A percentile compares a stretch with the other conserved stretches of the same genome.
Evolutionary conservation across 495 filamentous ascomycete genomes (phyloP).

Genomic region (Aspergillus nanangensis): DNA sequence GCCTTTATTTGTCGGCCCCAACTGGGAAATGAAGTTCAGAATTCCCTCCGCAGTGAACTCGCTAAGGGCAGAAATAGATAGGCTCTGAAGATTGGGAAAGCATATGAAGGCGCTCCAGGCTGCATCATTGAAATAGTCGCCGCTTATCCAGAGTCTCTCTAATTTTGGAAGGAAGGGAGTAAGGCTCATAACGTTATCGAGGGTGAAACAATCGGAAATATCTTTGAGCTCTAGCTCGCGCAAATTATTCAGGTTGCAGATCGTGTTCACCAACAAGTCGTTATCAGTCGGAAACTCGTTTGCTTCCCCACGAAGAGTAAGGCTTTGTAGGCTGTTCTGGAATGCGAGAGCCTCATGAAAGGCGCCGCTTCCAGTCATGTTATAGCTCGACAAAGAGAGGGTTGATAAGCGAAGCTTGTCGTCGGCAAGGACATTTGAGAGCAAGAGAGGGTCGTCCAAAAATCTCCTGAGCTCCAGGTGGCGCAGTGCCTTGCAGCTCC

Average conservation of each 20-base stretch:
- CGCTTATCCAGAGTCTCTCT: conserved; percentile 51
- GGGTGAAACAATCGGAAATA: conserved; percentile 50
- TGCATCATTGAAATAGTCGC: conserved; percentile 50
- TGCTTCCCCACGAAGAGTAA: conserved; percentile 47
- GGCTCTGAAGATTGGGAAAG: conserved; percentile 34
- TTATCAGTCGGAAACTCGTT: conserved; percentile 44
- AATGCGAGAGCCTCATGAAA: conserved; percentile 51
- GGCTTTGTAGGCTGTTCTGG: conserved; percentile 40
- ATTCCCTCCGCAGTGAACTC: conserved; percentile 43
- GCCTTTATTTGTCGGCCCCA: conserved; percentile 31
- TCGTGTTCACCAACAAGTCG: conserved; percentile 42
- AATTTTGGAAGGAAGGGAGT: conserved; percentile 45
- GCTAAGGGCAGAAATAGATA: conserved; percentile 44
- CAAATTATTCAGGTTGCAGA: conserved; percentile 43
- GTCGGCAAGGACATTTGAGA: conserved; percentile 49
- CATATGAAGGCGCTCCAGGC: conserved; percentile 40
- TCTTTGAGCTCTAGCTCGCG: conserved; percentile 47
- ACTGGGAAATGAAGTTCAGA: conserved; percentile 37
- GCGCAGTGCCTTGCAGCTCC: conserved; percentile 49
- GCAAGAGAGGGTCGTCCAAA: conserved; percentile 43
- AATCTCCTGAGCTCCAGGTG: conserved; percentile 47
- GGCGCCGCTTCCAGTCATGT: conserved; percentile 31
- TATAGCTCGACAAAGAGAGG: conserved; percentile 46
- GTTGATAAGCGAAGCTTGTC: conserved; percentile 43
- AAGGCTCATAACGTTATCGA: conserved; percentile 46